Conservation (phyloP, 192 early-diverging fungal genomes). For the Coemansia sp. region DNA sequence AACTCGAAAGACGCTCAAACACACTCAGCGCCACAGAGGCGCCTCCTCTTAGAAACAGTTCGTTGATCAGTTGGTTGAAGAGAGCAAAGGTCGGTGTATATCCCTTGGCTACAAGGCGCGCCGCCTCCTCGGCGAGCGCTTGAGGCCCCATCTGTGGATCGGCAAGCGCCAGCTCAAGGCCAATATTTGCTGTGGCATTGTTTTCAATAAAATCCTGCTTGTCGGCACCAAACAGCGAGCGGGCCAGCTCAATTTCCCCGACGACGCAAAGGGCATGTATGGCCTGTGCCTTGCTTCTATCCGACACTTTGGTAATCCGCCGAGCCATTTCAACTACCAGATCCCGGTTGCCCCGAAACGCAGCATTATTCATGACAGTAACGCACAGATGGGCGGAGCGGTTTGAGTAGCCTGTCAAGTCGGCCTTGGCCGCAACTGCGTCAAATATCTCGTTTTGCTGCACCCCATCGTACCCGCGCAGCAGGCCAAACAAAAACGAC, state of each 20-base stretch:
- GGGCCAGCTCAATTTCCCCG: slow-evolving; percentile 1
- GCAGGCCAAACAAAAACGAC: slow-evolving; percentile 19
- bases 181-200: slow-evolving; percentile 28
- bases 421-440: slow-evolving; percentile 7
- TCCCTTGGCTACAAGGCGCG: slow-evolving; percentile 15
- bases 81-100: slow-evolving; percentile 22
- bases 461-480: slow-evolving; percentile 32
- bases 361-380: slow-evolving; percentile 26
- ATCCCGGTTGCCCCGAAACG: not conserved
- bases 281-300: slow-evolving; percentile 1
- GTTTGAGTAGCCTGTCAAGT: not conserved
- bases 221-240: slow-evolving; percentile 2
- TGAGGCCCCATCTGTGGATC: not conserved
- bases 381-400: not conserved
- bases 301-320: not conserved
- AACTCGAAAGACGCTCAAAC: slow-evolving; percentile 10
- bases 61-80: slow-evolving; percentile 1
- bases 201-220: slow-evolving; percentile 16
- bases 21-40: slow-evolving; percentile 12
- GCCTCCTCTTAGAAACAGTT: slow-evolving; percentile 13
- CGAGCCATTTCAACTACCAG: slow-evolving; percentile 8
- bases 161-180: slow-evolving; percentile 14
- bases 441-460: slow-evolving; percentile 40
- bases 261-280: slow-evolving; percentile 13
- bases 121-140: not conserved